Evolutionary conservation across 345 rosid species (phyloP), one percentile per base, ranked within the genome.

Genomic region (Eucalyptus marginata): DNA sequence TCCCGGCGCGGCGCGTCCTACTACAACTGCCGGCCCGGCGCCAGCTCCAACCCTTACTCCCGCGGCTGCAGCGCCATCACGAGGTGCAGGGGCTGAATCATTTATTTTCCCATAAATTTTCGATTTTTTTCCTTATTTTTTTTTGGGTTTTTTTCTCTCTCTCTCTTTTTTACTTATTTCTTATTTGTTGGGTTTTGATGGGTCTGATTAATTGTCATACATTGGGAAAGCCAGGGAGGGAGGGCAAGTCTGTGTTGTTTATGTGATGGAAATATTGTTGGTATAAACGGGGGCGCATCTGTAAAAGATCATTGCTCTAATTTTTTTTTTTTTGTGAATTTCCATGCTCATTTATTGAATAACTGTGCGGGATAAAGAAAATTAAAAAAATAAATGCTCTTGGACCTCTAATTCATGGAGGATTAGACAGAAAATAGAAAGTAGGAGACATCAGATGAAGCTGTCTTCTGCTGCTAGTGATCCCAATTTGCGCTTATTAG

Each of bases 1-100:
- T 97, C 99, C 10, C 93, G 95, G 5, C 97, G 99, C 49, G 99
- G 99, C 7, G 96, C 99, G 20, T 96, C 99, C n/a, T 98, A 98
- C 92, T 98, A 98, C 94, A 97, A 97, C 90, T 98, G 99, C 92
- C 91, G 88, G 91, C 90, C 92, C 49, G 97, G 98, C 10, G 96
- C 94, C 58, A 94, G 93, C 92, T 95, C 98, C 83, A 98, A 98
- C 88, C 99, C 99, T 49, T 98, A 98, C 89, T 43, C 81, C 91
- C 98, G 99, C 86, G 98, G 98, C 46, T 98, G 99, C 96, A 96
- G 95, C 88, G 49, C 93, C 93, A 95, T 97, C 89, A 90, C 99
- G 22, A 95, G 97, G 94, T 98, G 99, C 98, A 92, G 98, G 88
- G 64, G 95, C 90, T 96, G 92, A 93, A 31, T 36, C 66, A 27